These are phyloP conservation scores for Lavandula angustifolia DNA, from an alignment of 257 asterid genomes.

Conservation along the genomic window DNA sequence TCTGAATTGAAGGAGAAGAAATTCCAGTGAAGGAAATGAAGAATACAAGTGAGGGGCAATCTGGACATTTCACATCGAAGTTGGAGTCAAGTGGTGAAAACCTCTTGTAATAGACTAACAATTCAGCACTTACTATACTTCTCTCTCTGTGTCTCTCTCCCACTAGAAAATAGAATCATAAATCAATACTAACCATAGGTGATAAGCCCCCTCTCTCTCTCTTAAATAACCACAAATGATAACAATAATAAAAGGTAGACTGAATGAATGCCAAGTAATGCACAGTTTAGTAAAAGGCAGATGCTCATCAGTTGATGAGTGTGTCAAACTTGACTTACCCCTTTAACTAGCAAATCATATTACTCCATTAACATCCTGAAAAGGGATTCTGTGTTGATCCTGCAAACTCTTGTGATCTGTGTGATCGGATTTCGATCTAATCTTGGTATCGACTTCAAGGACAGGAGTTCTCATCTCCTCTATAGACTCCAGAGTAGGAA, in stretches of 20 bases:
- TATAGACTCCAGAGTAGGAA: constrained; percentile 61
- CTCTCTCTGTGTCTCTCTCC: background rate
- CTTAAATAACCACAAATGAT: too few species aligned
- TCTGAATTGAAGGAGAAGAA: constrained; percentile 38
- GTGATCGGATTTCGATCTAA: constrained; percentile 31
- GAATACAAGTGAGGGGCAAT: constrained; percentile 22
- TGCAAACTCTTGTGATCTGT: constrained; percentile 44
- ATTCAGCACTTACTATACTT: background rate
- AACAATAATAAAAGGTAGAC: too few species aligned
- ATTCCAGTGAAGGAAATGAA: constrained; percentile 40
- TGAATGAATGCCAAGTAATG: too few species aligned
- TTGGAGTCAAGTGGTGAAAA: constrained; percentile 22
- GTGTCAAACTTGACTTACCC: too few species aligned
- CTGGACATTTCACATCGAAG: constrained; percentile 35
- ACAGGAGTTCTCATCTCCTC: constrained; percentile 64
- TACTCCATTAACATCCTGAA: constrained; percentile 57
- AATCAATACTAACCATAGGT: background rate
- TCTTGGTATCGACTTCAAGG: constrained; percentile 32
- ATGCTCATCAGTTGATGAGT: too few species aligned
- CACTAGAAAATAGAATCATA: background rate
- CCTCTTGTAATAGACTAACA: background rate
- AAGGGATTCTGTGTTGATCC: constrained; percentile 61
- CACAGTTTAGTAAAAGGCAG: too few species aligned
- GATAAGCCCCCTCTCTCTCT: too few species aligned
- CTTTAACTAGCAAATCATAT: too few species aligned